These are phyloP conservation scores for Farysia itapuensis DNA, from an alignment of 1,284 basidiomycete genomes.

Conservation along the genomic window DNA sequence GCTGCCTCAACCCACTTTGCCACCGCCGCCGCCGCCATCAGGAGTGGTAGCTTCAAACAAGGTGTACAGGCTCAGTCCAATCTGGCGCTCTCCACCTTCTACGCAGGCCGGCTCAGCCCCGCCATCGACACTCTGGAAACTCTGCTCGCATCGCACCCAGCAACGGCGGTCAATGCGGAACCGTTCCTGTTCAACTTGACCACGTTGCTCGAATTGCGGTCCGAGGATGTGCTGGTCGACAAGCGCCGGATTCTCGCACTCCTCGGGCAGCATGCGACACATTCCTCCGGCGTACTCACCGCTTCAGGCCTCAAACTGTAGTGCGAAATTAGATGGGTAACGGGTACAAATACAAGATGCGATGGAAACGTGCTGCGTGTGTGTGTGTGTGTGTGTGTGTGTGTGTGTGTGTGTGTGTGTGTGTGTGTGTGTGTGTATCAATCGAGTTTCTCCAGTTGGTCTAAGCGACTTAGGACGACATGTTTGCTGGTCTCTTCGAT, in stretches of 20 bases:
- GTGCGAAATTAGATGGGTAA: too few species aligned
- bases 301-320: conserved; percentile 30
- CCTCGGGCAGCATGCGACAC: too few species aligned
- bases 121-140: conserved; percentile 15
- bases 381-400: too few species aligned
- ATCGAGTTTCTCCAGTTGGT: conserved; percentile 60
- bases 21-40: background rate
- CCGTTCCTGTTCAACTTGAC: conserved; percentile 38
- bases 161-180: conserved; percentile 6
- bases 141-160: conserved; percentile 3
- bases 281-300: too few species aligned
- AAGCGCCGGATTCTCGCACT: too few species aligned
- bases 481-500: conserved; percentile 97
- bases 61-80: too few species aligned
- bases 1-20: background rate
- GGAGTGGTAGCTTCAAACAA: too few species aligned
- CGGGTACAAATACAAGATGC: background rate
- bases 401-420: too few species aligned
- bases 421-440: too few species aligned
- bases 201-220: conserved; percentile 43
- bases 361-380: background rate
- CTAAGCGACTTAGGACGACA: conserved; percentile 84
- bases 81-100: conserved; percentile 11
- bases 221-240: conserved; percentile 6
- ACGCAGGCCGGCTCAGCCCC: conserved; percentile 12